Evolutionary conservation across 2,329 filamentous ascomycete species (phyloP), one percentile per base, ranked within the genome.

Genomic region (Penicillium sp.): DNA sequence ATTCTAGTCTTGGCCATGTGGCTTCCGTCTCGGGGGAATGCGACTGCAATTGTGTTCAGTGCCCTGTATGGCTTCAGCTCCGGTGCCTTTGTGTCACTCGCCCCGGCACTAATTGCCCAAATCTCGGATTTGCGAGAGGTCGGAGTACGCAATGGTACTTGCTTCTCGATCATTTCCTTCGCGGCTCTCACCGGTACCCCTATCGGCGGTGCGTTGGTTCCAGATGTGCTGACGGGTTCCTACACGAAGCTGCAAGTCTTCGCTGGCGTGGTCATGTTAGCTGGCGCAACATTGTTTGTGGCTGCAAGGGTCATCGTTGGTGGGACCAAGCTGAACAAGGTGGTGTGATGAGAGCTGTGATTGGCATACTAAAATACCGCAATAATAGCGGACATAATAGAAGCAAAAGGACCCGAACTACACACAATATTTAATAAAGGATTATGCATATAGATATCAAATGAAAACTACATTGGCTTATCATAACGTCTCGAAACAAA

Each of bases 41-140:
- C 81, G 0, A 80, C 82, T 1, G 82, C 87, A 55, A 80, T 90
- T 48, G 77, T 85, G 33, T 90, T 89, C 69, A 80, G 82, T 12
- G 77, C 81, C n/a, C 71, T 89, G 6, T 91, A 88, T 61, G 89
- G 88, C 18, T 89, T 90, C 68, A 81, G 81, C 14, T 86, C 84
- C 0, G 89, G 88, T 12, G 83, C 83, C 2, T 88, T 86, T 63
- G 82, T 89, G 33, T 83, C 83, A 0, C 74, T 90, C 18, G 77
- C 78, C 0, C 85, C 88, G 0, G 81, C 87, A 0, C 75, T 89
- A 14, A 77, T 92, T 22, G 87, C 86, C 1, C 87, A 91, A 65
- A 88, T 91, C 58, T 86, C 83, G 1, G 86, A 89, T 44, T 81
- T 90, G 35, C 78, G 83, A 20, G 81, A 89, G 68, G 86, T 92